Base-by-base conservation (phyloP, 2,329 filamentous ascomycete genomes). In the Ascochyta rabiei region DNA sequence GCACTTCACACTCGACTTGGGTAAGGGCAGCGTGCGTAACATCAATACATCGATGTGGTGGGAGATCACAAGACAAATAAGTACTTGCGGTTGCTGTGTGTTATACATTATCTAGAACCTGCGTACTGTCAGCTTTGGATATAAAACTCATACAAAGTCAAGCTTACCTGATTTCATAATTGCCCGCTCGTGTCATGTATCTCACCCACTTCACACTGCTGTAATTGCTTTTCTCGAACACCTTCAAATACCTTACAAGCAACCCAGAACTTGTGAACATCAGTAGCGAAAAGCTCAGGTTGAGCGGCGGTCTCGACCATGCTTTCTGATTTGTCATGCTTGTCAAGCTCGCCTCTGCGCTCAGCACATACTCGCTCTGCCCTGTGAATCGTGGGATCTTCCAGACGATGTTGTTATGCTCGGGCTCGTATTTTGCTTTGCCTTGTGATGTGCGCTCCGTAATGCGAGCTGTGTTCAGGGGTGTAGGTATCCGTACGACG, bases 171-270 rank as follows among this genome's bases (percentile, higher is more conserved):
- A 99, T 96, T 79, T 99, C 95, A 76, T 99, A 99, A 76, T 92
- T 97, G 24, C 95, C 95, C 15, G 93, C 95, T 63, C 93, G 87
- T 16, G 95, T 99, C 95, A 99, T 98, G 77, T 99, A 99, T 67
- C 95, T 83, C 67, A 99, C 95, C 95, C 95, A 99, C 77, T 99
- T 99, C 43, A 99, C 95, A 72, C 92, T 96, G 60, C 90, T 96
- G 75, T 99, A 99, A 77, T 98, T 98, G 77, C 86, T 95, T 86
- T 99, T 99, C 80, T 99, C 95, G 79, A 99, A 99, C 1, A 99
- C 95, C 79, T 99, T 99, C 53, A 99, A 79, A 75, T 99, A 99
- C 44, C 96, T 82, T 53, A 99, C 95, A 61, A 99, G 74, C 71
- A 99, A 75, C 0, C 95, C 95, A 0, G 90, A 96, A 72, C 91